Base-by-base conservation (phyloP, 2,329 filamentous ascomycete species). In the Metarhizium humberi region DNA sequence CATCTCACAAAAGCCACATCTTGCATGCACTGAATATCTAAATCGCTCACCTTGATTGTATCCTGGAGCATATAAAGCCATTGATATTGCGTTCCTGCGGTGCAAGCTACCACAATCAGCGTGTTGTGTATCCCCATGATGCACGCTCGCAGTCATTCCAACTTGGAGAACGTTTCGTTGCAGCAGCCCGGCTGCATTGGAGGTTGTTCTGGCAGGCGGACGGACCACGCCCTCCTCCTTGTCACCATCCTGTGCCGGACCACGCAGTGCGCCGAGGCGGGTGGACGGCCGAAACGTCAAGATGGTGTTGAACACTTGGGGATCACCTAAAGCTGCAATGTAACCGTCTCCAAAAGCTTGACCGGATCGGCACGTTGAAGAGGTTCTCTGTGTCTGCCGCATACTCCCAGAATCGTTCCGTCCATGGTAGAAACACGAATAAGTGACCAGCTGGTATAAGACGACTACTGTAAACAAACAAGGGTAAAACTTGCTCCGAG, bases 261-360 rank as follows among this genome's bases (percentile, higher is more conserved):
- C 38, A 40, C 10, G 32, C 32, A 34, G 32, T 34, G 32, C 32
- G 40, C 4, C 6, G 40, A n/a, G 40, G n/a, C 40, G 18, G 43
- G 10, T 13, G 43, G 18, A 11, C 43, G 18, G 10, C 20, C 20
- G 45, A 48, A 48, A 48, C 25, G 13, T 48, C 11, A 16, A 30
- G 20, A 48, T 48, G n/a, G n/a, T 11, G 32, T 34, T 11, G n/a
- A 45, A 20, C 6, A 14, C 42, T 45, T 20, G 45, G 45, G 45
- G 20, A 14, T 48, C 20, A 34, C 16, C 51, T 32, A 20, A 4
- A 11, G 16, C 13, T 52, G 51, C 51, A 36, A 46, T 52, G 51
- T 45, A 30, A 52, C 51, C 29, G 11, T 47, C 43, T 20, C 42
- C 42, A 46, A 52, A 47, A 52, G 40, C 51, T 52, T 52, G 42